Evolutionary conservation across 2,329 filamentous ascomycete species (phyloP), one percentile per base, ranked within the genome.

Genomic region (Cladophialophora carrionii): DNA sequence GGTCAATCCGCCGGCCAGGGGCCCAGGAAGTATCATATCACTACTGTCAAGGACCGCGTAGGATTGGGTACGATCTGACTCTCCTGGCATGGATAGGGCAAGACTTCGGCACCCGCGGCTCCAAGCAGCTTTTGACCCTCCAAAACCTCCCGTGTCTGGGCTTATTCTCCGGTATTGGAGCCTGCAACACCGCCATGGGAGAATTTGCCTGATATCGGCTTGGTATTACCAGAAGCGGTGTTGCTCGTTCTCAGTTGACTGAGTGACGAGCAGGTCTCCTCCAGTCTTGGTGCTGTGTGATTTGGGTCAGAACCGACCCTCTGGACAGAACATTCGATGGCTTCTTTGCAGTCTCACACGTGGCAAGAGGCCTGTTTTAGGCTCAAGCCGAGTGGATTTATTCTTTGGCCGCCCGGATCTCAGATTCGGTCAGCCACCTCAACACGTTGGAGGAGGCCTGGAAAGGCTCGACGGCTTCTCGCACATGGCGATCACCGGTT

Each of bases 171-270:
- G 24, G 22, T 32, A 3, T 34, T 34, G 46, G 41, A 49, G 43
- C 26, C 56, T 58, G 24, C 29, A 10, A 29, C n/a, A 29, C 12
- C 26, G 56, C 29, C 56, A n/a, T 49, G 26, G 37, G 12, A 31
- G 57, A 60, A 60, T 60, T 37, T 60, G 57, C 57, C 48, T 60
- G 57, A 60, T 52, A 53, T 60, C 57, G 22, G 22, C 12, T 49
- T 14, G 46, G 46, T n/a, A 20, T 24, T 53, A 9, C 51, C 17
- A 34, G 52, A 31, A 52, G 37, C 37, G 37, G 37, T 14, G 37
- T n/a, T 6, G 8, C 17, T 17, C 37, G 17, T 43, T 43, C 37
- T 43, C 37, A 43, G 37, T 14, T 43, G 37, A 43, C 37, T 8
- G 7, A 8, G 6, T 43, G 7, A 41, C 37, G 37, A 43, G 34